Base-by-base conservation (phyloP, 2,329 filamentous ascomycete genomes). In the Colletotrichum simmondsii region DNA sequence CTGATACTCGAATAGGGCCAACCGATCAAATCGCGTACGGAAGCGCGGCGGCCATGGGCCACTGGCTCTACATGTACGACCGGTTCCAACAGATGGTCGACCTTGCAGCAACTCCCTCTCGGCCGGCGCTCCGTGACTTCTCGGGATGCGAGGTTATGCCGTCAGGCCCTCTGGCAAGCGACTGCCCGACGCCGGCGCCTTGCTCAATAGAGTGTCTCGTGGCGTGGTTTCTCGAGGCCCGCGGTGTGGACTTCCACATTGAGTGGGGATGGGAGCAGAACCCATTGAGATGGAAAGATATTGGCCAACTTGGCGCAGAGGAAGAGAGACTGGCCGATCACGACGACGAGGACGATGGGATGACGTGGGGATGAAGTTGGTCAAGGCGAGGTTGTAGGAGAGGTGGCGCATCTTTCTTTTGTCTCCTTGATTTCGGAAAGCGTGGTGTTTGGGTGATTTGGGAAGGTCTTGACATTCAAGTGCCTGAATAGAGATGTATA, bases 1-100 rank as follows among this genome's bases (percentile, higher is more conserved):
- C n/a, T 5, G 24, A 19, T 16, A 42, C 35, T 3, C 28, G 42
- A 32, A 59, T 46, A 75, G 72, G 64, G n/a, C 49, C 62, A 24
- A 72, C 73, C 22, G 74, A 73, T 14, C 69, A 75, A 32, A 73
- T 75, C 65, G 73, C 73, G 16, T 75, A 75, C 67, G 74, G 74
- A 54, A 73, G 24, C 66, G n/a, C 70, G 30, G 54, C 70, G 12
- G 56, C 73, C 49, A 75, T 75, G 74, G 30, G 54, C 32, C 69
- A 75, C 59, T 75, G 73, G 69, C 70, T 75, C 24, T 60, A 68
- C 63, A 73, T 75, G 66, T 62, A 75, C 67, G 62, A 65, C 46
- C 46, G 65, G 3, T 71, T 73, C 30, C 42, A 57, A 49, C 71
- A 74, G 57, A 75, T 75, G 71, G 67, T 75, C 2, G 71, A 71